phyloP scores from a whole-genome alignment of 2,329 filamentous ascomycete species.

The Cercospora zeae-maydis region DNA sequence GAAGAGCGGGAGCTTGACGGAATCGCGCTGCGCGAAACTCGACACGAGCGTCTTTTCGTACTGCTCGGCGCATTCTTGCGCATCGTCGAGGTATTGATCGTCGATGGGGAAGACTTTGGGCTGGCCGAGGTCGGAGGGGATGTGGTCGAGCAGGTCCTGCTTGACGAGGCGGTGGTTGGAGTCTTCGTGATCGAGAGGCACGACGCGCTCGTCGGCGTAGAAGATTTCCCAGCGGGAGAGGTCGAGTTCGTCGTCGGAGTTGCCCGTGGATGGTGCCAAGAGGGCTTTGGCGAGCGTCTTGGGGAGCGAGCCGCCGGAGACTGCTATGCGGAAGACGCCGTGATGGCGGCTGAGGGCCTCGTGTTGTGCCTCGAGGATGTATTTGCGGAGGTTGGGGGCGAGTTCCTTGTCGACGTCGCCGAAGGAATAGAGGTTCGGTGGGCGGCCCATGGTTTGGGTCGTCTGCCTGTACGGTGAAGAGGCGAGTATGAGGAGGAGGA shows the following conservation, averaged over 20 bases:
- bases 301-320: slow-evolving; percentile 91
- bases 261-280: slow-evolving; percentile 52
- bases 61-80: slow-evolving; percentile 86
- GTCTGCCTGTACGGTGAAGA: neutral
- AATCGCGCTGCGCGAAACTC: slow-evolving; percentile 87
- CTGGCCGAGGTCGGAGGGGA: slow-evolving; percentile 62
- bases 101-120: slow-evolving; percentile 81
- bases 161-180: slow-evolving; percentile 92
- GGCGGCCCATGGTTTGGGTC: slow-evolving; percentile 34
- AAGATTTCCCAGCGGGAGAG: slow-evolving; percentile 96
- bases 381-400: slow-evolving; percentile 72
- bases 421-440: slow-evolving; percentile 73
- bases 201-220: slow-evolving; percentile 95
- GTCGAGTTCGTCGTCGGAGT: slow-evolving; percentile 60
- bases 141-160: slow-evolving; percentile 81
- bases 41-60: slow-evolving; percentile 86
- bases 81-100: slow-evolving; percentile 63
- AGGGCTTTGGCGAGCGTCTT: slow-evolving; percentile 82
- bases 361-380: slow-evolving; percentile 77
- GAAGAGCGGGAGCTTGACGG: slow-evolving; percentile 90
- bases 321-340: slow-evolving; percentile 79
- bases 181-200: slow-evolving; percentile 85
- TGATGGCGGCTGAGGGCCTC: slow-evolving; percentile 72
- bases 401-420: slow-evolving; percentile 65
- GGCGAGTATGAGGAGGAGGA: neutral